Conservation (phyloP, 75 land plant species). For the Pinus tabuliformis region DNA sequence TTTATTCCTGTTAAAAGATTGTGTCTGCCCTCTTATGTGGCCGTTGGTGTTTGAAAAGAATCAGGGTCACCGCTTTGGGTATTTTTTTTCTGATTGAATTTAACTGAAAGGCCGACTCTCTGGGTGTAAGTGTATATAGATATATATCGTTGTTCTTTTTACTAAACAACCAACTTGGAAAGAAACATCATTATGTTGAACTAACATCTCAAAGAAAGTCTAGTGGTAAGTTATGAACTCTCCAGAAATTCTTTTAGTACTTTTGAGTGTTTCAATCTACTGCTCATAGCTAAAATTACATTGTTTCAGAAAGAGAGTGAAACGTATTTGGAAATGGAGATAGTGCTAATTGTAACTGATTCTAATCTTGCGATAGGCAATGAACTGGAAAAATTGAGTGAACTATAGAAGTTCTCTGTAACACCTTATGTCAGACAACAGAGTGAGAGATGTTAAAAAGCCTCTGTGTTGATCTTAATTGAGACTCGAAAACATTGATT, state of each 20-base stretch:
- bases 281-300: background rate
- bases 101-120: no score
- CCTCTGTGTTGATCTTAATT: background rate
- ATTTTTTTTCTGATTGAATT: no score
- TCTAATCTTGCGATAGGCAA: background rate
- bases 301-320: background rate
- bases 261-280: background rate
- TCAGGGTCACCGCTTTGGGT: no score
- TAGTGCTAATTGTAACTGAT: conserved; percentile 15
- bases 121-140: no score
- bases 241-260: background rate
- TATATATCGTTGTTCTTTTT: no score
- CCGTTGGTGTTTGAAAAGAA: no score
- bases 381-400: background rate
- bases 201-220: conserved; percentile 31
- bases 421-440: background rate
- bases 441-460: background rate
- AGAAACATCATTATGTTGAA: conserved; percentile 8
- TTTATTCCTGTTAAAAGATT: no score
- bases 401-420: background rate
- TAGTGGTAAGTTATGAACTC: conserved; percentile 4
- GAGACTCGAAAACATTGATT: background rate
- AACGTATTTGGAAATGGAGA: conserved; percentile 10
- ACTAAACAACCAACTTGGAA: background rate
- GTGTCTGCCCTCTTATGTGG: no score